These are phyloP conservation scores for Umbelopsis sp. DNA, from an alignment of 192 early-diverging fungal species.

Conservation along the genomic window DNA sequence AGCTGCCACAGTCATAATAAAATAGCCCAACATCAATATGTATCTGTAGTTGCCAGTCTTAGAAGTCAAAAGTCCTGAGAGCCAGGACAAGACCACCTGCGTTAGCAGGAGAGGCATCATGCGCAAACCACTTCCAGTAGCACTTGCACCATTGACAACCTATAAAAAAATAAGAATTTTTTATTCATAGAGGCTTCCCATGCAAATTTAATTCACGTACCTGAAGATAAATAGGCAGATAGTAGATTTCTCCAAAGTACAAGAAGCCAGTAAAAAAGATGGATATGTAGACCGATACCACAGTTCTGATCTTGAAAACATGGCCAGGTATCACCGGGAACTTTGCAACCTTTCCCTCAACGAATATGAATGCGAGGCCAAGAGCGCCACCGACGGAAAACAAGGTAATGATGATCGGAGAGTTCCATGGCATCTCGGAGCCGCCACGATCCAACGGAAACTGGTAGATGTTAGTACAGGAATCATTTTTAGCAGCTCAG, in stretches of 20 bases:
- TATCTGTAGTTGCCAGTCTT: slow-evolving; percentile 60
- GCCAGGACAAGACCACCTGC: slow-evolving; percentile 63
- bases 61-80: slow-evolving; percentile 64
- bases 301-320: slow-evolving; percentile 57
- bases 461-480: neutral
- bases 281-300: slow-evolving; percentile 32
- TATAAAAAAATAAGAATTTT: neutral
- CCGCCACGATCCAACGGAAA: slow-evolving; percentile 75
- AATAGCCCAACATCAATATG: slow-evolving; percentile 1
- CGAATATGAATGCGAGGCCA: slow-evolving; percentile 55
- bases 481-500: neutral
- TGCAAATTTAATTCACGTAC: neutral
- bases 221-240: slow-evolving; percentile 73
- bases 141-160: slow-evolving; percentile 65
- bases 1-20: slow-evolving; percentile 13
- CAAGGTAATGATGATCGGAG: slow-evolving; percentile 55
- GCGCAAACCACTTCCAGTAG: slow-evolving; percentile 72
- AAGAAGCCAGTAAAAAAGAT: slow-evolving; percentile 55
- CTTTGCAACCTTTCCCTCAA: slow-evolving; percentile 66
- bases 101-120: slow-evolving; percentile 74
- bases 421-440: slow-evolving; percentile 65
- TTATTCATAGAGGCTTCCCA: too few species aligned
- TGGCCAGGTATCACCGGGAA: slow-evolving; percentile 72
- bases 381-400: slow-evolving; percentile 54
- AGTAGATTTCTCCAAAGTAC: slow-evolving; percentile 57